A percentile compares a stretch with the other conserved stretches of the same genome.
phyloP scores from a whole-genome alignment of 148 eudicot species.

The Spergularia marina region DNA sequence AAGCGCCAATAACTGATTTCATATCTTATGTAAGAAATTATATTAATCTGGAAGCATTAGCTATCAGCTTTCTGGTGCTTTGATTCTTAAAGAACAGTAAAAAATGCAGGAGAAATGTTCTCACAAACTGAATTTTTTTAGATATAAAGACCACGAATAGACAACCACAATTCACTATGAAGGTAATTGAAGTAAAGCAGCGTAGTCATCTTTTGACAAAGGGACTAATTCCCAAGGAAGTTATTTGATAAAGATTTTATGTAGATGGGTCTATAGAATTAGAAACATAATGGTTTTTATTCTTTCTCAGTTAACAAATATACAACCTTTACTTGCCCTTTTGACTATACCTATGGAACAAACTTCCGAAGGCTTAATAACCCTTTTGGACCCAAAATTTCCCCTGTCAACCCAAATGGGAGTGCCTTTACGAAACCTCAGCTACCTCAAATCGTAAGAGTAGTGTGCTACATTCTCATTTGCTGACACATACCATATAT shows the following conservation, averaged over 20 bases:
- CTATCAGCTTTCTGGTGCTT: too few species aligned
- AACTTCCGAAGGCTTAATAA: neutral
- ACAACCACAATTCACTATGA: too few species aligned
- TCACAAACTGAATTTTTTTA: too few species aligned
- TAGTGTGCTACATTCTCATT: neutral
- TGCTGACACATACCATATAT: neutral
- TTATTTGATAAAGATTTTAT: neutral
- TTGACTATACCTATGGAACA: neutral
- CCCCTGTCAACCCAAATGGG: neutral
- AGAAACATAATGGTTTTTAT: too few species aligned
- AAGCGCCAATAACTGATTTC: neutral
- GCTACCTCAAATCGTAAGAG: neutral
- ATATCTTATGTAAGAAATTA: too few species aligned
- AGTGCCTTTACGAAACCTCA: neutral
- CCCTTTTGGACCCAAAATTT: neutral
- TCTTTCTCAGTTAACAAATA: too few species aligned
- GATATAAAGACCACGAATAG: too few species aligned
- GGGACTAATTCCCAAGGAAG: neutral
- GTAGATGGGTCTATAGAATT: neutral
- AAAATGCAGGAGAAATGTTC: too few species aligned
- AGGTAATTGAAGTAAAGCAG: neutral
- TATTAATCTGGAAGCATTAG: too few species aligned
- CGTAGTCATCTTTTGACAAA: neutral
- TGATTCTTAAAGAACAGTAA: too few species aligned
- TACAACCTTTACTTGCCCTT: neutral